A percentile compares a stretch with the other conserved stretches of the same genome.
Conservation (phyloP, 306 rosid species). For the Aeschynomene evenia region DNA sequence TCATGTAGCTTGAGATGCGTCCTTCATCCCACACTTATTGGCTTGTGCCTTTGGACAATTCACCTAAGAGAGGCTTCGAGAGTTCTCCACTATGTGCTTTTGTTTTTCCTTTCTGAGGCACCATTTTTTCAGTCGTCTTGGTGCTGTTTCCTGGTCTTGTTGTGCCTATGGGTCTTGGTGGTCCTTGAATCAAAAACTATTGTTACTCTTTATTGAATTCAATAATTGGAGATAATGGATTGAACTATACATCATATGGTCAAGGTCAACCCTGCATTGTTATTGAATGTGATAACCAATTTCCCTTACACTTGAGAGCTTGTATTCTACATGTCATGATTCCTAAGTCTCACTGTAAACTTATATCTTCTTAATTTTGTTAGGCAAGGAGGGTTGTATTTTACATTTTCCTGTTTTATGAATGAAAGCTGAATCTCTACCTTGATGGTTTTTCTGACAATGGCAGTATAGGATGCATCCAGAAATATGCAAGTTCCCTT, state of each 20-base stretch:
- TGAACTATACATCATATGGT: not conserved
- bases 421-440: slow-evolving; percentile 25
- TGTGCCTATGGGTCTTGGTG: not conserved
- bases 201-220: not conserved
- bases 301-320: not conserved
- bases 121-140: too few relatives aligned
- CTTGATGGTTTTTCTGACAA: slow-evolving; percentile 26
- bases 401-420: slow-evolving; percentile 22
- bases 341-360: not conserved
- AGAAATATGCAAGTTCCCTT: slow-evolving; percentile 88
- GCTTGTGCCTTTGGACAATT: too few relatives aligned
- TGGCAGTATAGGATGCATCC: slow-evolving; percentile 99
- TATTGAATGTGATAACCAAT: not conserved
- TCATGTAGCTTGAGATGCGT: not conserved
- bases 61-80: too few relatives aligned
- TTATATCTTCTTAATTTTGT: not conserved
- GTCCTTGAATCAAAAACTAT: not conserved
- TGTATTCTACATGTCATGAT: not conserved
- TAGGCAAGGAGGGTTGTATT: slow-evolving; percentile 17
- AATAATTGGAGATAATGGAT: not conserved
- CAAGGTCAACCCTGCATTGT: not conserved
- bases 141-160: not conserved
- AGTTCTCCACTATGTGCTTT: too few relatives aligned
- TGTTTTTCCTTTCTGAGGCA: too few relatives aligned
- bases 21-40: not conserved